Evolutionary conservation across 1,139 yeast species (phyloP).

Genomic region (Taphrina sp.): DNA sequence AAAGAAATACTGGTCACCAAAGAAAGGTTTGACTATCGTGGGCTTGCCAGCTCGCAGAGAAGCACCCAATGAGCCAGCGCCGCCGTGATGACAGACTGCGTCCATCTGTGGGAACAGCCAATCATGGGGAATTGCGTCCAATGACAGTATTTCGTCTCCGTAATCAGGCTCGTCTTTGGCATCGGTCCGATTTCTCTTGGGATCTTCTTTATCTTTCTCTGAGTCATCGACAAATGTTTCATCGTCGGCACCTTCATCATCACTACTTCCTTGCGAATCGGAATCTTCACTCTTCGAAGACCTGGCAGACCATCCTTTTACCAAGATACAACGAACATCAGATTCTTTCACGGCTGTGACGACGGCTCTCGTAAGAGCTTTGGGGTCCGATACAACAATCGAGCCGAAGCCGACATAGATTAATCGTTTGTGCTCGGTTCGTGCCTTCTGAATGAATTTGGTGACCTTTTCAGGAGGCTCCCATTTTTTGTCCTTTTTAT

Average conservation of each 20-base stretch:
- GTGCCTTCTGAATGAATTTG: slow-evolving; percentile 64
- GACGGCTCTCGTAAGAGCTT: slow-evolving; percentile 71
- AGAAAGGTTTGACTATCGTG: slow-evolving; percentile 86
- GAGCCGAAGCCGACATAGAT: slow-evolving; percentile 96
- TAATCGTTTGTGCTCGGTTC: slow-evolving; percentile 59
- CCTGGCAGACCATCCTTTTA: slow-evolving; percentile 94
- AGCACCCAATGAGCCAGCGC: slow-evolving; percentile 96
- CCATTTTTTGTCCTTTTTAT: slow-evolving; percentile 50
- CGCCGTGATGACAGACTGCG: slow-evolving; percentile 97
- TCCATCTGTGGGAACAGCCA: slow-evolving; percentile 88
- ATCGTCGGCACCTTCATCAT: slow-evolving; percentile 37
- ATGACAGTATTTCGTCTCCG: slow-evolving; percentile 67
- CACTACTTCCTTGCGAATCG: slow-evolving; percentile 35
- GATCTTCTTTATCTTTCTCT: slow-evolving; percentile 35
- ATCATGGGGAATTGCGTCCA: slow-evolving; percentile 83
- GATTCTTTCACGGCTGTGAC: slow-evolving; percentile 73
- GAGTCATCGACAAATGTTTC: slow-evolving; percentile 31
- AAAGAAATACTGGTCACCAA: slow-evolving; percentile 93
- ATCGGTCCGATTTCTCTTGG: slow-evolving; percentile 40
- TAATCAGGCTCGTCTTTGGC: slow-evolving; percentile 50
- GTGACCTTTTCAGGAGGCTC: slow-evolving; percentile 62
- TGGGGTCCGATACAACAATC: slow-evolving; percentile 82
- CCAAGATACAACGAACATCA: slow-evolving; percentile 79
- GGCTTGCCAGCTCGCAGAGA: slow-evolving; percentile 82
- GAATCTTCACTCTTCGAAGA: slow-evolving; percentile 39